phyloP scores from a whole-genome alignment of 2,329 filamentous ascomycete genomes.

The Chaetomium globosum region DNA sequence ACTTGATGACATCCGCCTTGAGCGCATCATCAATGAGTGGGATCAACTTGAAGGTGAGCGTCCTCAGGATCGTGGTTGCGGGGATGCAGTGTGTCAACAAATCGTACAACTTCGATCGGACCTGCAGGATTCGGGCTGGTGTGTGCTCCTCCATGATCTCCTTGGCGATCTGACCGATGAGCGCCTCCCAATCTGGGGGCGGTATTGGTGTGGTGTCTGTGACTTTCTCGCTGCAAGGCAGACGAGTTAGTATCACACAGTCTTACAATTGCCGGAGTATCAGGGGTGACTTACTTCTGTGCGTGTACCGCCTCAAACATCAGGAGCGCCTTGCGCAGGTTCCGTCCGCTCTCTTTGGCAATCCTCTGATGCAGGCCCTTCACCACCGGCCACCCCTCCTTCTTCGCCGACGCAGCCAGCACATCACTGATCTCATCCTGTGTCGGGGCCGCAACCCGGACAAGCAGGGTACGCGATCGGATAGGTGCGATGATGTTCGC shows the following conservation, averaged over 20 bases:
- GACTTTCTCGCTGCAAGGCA: constrained; percentile 73
- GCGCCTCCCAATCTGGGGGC: constrained; percentile 93
- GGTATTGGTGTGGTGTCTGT: constrained; percentile 86
- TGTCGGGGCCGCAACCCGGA: constrained; percentile 86
- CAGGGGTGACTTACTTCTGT: constrained; percentile 73
- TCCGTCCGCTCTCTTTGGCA: constrained; percentile 86
- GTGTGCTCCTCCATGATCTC: constrained; percentile 93
- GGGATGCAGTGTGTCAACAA: constrained; percentile 96
- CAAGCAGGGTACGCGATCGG: constrained; percentile 83
- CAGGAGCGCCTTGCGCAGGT: constrained; percentile 82
- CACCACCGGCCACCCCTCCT: constrained; percentile 79
- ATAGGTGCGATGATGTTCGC: constrained; percentile 99
- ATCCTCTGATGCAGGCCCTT: constrained; percentile 79
- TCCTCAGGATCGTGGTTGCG: constrained; percentile 90
- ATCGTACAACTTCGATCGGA: constrained; percentile 94
- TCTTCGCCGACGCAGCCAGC: constrained; percentile 69
- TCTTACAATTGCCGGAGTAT: no score
- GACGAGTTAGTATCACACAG: constrained; percentile 14
- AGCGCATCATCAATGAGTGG: constrained; percentile 82
- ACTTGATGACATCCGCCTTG: constrained; percentile 90
- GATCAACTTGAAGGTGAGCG: constrained; percentile 90
- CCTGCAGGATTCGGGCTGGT: constrained; percentile 83
- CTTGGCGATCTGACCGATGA: constrained; percentile 85
- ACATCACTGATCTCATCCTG: constrained; percentile 82
- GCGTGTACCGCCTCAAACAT: constrained; percentile 98